Percentiles rank a stretch among this genome's conserved stretches.
Conservation (phyloP, 257 asterid genomes). For the Solanum okadae region DNA sequence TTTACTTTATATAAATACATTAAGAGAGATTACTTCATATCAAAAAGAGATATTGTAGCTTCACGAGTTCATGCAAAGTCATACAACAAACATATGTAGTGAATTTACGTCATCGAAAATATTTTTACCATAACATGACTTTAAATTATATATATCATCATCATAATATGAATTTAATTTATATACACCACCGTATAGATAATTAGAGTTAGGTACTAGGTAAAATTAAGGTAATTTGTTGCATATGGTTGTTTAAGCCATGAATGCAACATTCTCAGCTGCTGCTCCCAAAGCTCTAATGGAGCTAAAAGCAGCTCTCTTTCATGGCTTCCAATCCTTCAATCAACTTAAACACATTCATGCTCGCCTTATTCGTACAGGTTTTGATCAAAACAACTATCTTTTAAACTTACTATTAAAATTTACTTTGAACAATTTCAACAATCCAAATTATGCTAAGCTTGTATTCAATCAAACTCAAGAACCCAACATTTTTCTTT, state of each 20-base stretch:
- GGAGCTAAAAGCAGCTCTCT: conserved; percentile 23
- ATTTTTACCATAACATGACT: not conserved
- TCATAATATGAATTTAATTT: not conserved
- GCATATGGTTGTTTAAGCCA: not conserved
- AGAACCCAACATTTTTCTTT: conserved; percentile 25
- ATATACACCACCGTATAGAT: rapidly evolving
- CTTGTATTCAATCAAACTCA: conserved; percentile 15
- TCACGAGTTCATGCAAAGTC: not conserved
- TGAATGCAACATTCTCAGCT: not conserved
- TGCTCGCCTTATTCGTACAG: conserved; percentile 19
- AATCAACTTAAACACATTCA: conserved; percentile 35
- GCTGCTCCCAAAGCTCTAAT: not conserved
- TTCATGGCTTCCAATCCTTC: conserved; percentile 17
- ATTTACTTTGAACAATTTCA: conserved; percentile 19
- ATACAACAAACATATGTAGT: too few species aligned
- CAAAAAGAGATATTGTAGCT: not conserved
- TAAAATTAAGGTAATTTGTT: not conserved
- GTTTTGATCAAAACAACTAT: conserved; percentile 20
- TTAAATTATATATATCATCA: too few species aligned
- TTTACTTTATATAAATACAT: not conserved
- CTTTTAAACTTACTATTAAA: conserved; percentile 22
- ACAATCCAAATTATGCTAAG: conserved; percentile 21
- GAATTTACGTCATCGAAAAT: not conserved
- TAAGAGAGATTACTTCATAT: not conserved
- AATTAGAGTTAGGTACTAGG: not conserved